Evolutionary conservation across 2,329 filamentous ascomycete species (phyloP).

Genomic region (Trichoderma polysporum): DNA sequence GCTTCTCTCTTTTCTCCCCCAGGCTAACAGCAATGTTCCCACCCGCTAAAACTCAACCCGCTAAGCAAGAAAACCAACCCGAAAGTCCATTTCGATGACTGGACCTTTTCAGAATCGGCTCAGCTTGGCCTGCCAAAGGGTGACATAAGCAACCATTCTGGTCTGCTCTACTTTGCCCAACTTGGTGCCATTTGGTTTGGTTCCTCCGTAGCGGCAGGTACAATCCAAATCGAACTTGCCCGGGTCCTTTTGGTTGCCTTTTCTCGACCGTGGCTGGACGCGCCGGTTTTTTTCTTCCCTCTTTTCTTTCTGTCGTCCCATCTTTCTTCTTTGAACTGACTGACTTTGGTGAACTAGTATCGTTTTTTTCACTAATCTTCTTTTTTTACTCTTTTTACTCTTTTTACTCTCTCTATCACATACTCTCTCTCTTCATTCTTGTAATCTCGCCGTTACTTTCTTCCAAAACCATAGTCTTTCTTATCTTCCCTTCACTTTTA

Average conservation of each 20-base stretch:
- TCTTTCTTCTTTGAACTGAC: neutral
- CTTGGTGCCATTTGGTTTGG: neutral
- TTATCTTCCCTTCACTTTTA: neutral
- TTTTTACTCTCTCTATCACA: neutral
- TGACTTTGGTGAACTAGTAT: neutral
- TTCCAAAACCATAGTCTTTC: neutral
- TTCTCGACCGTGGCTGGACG: slow-evolving; percentile 4
- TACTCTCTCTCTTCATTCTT: neutral
- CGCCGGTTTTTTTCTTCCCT: neutral
- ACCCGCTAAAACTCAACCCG: too few species aligned
- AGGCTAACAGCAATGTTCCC: too few species aligned
- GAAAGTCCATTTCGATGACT: too few species aligned
- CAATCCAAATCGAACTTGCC: slow-evolving; percentile 1
- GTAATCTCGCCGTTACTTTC: neutral
- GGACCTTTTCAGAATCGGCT: too few species aligned
- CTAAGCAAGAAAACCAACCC: too few species aligned
- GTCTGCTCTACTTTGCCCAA: neutral
- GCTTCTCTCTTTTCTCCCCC: neutral
- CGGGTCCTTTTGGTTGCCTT: neutral
- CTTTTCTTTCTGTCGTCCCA: neutral
- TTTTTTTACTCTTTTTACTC: neutral
- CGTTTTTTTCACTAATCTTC: neutral
- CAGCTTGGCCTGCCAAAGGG: neutral
- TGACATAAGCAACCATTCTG: neutral
- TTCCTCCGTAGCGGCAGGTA: neutral